These are phyloP conservation scores for Quercus cerris DNA, from an alignment of 306 rosid genomes.

Conservation along the genomic window DNA sequence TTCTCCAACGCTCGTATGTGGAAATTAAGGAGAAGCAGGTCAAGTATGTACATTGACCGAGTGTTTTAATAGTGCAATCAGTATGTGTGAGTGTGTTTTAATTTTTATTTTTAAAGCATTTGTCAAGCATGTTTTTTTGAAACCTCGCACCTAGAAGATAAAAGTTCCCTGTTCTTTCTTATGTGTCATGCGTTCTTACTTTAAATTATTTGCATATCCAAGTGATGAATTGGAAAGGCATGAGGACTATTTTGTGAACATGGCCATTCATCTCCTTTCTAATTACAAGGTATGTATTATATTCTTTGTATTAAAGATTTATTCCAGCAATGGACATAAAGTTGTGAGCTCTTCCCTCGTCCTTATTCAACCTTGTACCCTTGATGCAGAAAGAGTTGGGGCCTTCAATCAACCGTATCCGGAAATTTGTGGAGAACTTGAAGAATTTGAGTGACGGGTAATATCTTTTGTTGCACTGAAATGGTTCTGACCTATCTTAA, in stretches of 20 bases:
- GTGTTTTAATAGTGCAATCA: constrained; percentile 20
- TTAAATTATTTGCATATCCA: constrained; percentile 30
- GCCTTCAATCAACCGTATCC: constrained; percentile 66
- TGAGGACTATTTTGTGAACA: constrained; percentile 75
- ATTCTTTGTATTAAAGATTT: neutral
- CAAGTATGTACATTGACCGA: constrained; percentile 57
- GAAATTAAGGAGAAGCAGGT: constrained; percentile 68
- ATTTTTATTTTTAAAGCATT: neutral
- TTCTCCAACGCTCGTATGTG: constrained; percentile 61
- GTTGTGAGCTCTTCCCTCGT: neutral
- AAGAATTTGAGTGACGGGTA: constrained; percentile 75
- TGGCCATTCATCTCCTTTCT: constrained; percentile 71
- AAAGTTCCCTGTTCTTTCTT: constrained; percentile 5
- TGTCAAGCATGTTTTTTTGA: neutral
- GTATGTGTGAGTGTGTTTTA: neutral
- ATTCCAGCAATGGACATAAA: constrained; percentile 8
- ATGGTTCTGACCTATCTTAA: constrained; percentile 6
- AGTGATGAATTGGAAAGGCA: constrained; percentile 92
- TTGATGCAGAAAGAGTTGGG: constrained; percentile 79
- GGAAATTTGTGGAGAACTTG: constrained; percentile 70
- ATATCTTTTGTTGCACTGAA: constrained; percentile 21
- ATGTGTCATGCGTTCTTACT: constrained; percentile 8
- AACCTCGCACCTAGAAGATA: constrained; percentile 1
- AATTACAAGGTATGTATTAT: constrained; percentile 63
- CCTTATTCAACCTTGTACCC: constrained; percentile 17